These are phyloP conservation scores for Brettanomyces nanus DNA, from an alignment of 805 yeast genomes.

Conservation along the genomic window DNA sequence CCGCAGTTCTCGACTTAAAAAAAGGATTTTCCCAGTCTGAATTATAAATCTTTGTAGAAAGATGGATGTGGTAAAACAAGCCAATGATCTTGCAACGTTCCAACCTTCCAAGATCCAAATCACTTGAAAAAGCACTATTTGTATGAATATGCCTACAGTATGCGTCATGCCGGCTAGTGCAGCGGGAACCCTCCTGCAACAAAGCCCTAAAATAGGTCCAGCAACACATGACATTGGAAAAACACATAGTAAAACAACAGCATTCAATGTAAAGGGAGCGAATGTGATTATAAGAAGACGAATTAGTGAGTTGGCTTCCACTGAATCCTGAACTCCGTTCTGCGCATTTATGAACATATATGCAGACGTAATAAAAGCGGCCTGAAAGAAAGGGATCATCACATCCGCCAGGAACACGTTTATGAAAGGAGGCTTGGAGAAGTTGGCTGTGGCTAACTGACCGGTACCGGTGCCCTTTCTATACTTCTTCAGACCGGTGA, in stretches of 20 bases:
- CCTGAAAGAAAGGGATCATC: conserved; percentile 59
- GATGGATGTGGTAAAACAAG: conserved; percentile 31
- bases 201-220: conserved; percentile 29
- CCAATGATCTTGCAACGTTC: conserved; percentile 30
- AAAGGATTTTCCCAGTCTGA: conserved; percentile 24
- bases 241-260: conserved; percentile 23
- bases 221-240: conserved; percentile 30
- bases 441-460: conserved; percentile 41
- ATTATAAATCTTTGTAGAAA: conserved; percentile 30
- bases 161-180: conserved; percentile 35
- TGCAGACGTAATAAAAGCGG: conserved; percentile 62
- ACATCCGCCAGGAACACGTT: conserved; percentile 78
- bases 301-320: conserved; percentile 48
- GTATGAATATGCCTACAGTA: conserved; percentile 25
- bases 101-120: conserved; percentile 35
- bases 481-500: conserved; percentile 85
- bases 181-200: conserved; percentile 28
- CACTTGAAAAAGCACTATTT: conserved; percentile 28
- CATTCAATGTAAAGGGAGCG: conserved; percentile 39
- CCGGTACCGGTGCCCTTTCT: conserved; percentile 58
- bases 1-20: conserved; percentile 34
- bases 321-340: conserved; percentile 58
- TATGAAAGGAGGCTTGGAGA: conserved; percentile 70
- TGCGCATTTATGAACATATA: conserved; percentile 80
- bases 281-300: conserved; percentile 49